Conservation (phyloP, 164 flowering plant species). For the Chimonanthus praecox region DNA sequence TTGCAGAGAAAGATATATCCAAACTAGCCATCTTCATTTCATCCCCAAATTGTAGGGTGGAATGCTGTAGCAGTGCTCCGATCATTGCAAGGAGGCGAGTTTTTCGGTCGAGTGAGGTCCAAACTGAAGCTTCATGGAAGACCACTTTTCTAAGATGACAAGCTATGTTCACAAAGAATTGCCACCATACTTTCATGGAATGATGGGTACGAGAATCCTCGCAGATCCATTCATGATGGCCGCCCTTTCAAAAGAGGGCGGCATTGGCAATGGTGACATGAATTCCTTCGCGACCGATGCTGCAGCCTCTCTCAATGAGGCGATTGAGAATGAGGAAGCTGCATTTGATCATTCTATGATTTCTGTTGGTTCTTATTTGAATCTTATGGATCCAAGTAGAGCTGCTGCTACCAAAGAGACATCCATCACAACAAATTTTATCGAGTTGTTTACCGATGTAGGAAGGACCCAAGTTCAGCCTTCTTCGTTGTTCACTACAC, state of each 20-base stretch:
- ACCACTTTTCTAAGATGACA: slow-evolving; percentile 32
- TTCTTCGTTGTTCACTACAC: slow-evolving; percentile 15
- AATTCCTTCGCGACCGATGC: slow-evolving; percentile 22
- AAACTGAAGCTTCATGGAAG: slow-evolving; percentile 23
- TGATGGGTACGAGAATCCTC: slow-evolving; percentile 18
- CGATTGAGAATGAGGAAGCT: slow-evolving; percentile 12
- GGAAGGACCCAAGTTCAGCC: slow-evolving; percentile 11
- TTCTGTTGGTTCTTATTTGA: slow-evolving; percentile 16
- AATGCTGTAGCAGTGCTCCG: neutral
- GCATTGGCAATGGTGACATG: slow-evolving; percentile 16
- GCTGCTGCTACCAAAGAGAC: slow-evolving; percentile 9
- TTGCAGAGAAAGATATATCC: neutral
- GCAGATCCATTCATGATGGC: slow-evolving; percentile 18
- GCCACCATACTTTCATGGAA: slow-evolving; percentile 18
- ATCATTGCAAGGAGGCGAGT: neutral
- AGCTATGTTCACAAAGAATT: slow-evolving; percentile 25
- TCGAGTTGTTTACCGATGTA: slow-evolving; percentile 33
- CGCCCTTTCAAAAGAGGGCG: slow-evolving; percentile 6
- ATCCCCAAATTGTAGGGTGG: neutral
- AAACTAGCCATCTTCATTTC: neutral
- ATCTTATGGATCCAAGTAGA: slow-evolving; percentile 7
- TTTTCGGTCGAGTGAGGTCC: neutral
- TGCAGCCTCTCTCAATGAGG: slow-evolving; percentile 5
- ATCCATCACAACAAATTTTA: slow-evolving; percentile 29
- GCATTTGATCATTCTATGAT: neutral